Base-by-base conservation (phyloP, 371 early-diverging fungal genomes). In the Paraphysoderma sedebokerense region DNA sequence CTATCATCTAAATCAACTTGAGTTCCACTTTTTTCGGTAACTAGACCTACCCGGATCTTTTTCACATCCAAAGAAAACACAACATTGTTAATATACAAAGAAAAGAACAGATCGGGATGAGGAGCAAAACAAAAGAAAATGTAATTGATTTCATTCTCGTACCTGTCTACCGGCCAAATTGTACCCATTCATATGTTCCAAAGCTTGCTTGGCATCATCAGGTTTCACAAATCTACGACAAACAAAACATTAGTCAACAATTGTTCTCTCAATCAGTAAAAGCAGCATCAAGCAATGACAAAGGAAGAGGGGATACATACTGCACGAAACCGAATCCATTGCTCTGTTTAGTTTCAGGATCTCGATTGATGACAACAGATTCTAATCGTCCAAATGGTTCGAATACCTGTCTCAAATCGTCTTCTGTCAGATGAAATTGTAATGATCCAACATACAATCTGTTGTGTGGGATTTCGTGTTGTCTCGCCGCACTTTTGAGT, bases 261-360 rank as follows among this genome's bases (percentile, higher is more conserved):
- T 7, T 22, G 34, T 20, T 33, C 17, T 15, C 6, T 26, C 22
- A 15, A 9, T 31, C 22, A 38, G 6, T 24, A 6, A 15, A 12
- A 4, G 3, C 15, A 1, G 5, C 15, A 40, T 19, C 6, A 17
- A 27, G 8, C 7, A n/a, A n/a, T n/a, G n/a, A n/a, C n/a, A n/a
- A n/a, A n/a, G n/a, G n/a, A 49, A 49, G 30, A 5, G 48, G 19
- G 29, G 5, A 6, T 2, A 64, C 67, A 56, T 74, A 83, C 74
- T 81, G 79, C 29, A 92, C 78, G 68, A 86, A 89, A 15, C 84
- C 92, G 55, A 76, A 83, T n/a, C 91, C 91, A 52, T 77, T 75
- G 3, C 83, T 79, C 45, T 75, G 68, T n/a, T 85, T 85, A 3
- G 86, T 84, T 40, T 80, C 85, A 0, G 72, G 63, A 58, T 84